Conservation (phyloP, 1,284 basidiomycete species). For the Sphaerobolus stellatus region DNA sequence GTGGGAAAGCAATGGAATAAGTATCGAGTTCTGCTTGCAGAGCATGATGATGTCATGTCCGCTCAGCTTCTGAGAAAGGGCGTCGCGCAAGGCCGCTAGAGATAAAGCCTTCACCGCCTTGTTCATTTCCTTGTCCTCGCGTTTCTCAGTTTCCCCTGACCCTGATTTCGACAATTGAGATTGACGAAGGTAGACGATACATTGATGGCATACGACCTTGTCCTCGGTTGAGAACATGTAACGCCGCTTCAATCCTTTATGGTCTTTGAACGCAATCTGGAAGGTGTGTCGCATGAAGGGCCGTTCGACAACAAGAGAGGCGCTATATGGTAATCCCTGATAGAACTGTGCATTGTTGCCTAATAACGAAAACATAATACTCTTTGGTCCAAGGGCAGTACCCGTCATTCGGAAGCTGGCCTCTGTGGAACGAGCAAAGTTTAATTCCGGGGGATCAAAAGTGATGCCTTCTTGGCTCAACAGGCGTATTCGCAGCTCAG, state of each 20-base stretch:
- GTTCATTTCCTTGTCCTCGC: not conserved
- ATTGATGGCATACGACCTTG: slow-evolving; percentile 68
- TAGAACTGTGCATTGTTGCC: slow-evolving; percentile 82
- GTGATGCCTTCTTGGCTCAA: slow-evolving; percentile 75
- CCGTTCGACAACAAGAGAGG: slow-evolving; percentile 77
- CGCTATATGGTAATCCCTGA: slow-evolving; percentile 73
- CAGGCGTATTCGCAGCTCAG: slow-evolving; percentile 75
- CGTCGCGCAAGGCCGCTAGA: slow-evolving; percentile 7
- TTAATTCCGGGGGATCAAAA: slow-evolving; percentile 82
- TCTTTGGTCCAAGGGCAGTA: slow-evolving; percentile 75
- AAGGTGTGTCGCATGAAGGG: slow-evolving; percentile 94
- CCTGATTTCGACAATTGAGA: slow-evolving; percentile 1
- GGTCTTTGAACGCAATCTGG: slow-evolving; percentile 81
- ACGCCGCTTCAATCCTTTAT: slow-evolving; percentile 66
- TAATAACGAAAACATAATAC: slow-evolving; percentile 75
- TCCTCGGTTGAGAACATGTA: slow-evolving; percentile 94
- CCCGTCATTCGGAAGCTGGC: slow-evolving; percentile 88
- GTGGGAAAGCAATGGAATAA: slow-evolving; percentile 9
- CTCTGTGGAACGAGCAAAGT: slow-evolving; percentile 72
- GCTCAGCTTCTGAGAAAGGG: slow-evolving; percentile 8
- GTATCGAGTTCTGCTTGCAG: slow-evolving; percentile 14
- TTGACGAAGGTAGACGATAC: slow-evolving; percentile 63
- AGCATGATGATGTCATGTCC: slow-evolving; percentile 12
- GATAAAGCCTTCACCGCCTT: slow-evolving; percentile 11
- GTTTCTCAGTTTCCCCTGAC: not conserved